Evolutionary conservation across 2,329 filamentous ascomycete genomes (phyloP).

Genomic region (Botrytis galanthina): DNA sequence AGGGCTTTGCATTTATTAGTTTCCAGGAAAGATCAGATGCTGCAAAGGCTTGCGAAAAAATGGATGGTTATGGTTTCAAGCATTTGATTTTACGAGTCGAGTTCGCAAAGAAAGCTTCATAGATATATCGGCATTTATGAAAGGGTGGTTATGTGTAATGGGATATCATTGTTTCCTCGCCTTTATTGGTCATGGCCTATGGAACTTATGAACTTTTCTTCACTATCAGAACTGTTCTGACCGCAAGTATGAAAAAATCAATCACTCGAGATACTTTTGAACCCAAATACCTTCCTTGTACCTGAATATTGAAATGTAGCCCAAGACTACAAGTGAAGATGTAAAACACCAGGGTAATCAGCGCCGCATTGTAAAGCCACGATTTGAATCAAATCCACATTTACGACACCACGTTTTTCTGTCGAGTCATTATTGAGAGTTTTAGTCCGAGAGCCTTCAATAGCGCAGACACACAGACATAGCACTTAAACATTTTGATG

Average conservation of each 20-base stretch:
- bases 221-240: not conserved
- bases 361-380: not conserved
- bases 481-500: not conserved
- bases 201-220: constrained; percentile 5
- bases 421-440: not conserved
- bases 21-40: constrained; percentile 89
- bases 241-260: constrained; percentile 7
- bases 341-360: not conserved
- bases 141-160: constrained; percentile 17
- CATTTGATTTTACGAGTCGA: constrained; percentile 84
- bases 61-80: constrained; percentile 93
- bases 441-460: constrained; percentile 7
- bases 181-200: not conserved
- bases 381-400: not conserved
- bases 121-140: constrained; percentile 21
- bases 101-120: constrained; percentile 72
- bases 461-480: constrained; percentile 10
- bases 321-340: not conserved
- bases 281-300: not conserved
- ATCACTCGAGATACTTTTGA: constrained; percentile 5
- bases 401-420: not conserved
- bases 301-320: not conserved
- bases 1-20: constrained; percentile 99
- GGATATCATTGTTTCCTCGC: constrained; percentile 11
- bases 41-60: constrained; percentile 89